Evolutionary conservation across 106 monocot genomes (phyloP), one percentile per base, ranked within the genome.

Genomic region (Dioscorea dumetorum): DNA sequence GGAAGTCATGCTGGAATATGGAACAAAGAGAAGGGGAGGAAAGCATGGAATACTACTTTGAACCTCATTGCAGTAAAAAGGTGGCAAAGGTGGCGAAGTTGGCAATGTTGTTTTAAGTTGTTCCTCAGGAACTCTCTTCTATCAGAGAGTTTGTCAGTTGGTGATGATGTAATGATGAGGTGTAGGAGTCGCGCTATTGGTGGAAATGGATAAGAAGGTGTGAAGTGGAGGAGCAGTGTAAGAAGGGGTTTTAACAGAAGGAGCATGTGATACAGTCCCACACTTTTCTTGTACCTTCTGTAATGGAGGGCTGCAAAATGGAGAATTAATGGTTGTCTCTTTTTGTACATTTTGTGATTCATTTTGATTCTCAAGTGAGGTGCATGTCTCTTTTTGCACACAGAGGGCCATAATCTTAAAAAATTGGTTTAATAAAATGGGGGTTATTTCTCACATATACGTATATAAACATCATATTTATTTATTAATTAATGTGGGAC

Each of bases 1-100:
- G 21, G 1, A 31, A 62, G 5, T 64, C 63, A 64, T n/a, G 19
- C 70, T 28, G 57, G 72, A 14, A 50, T 62, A 31, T 13, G 53
- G 19, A 62, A 50, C 8, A 24, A 63, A 51, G 48, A 20, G 57
- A 22, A 28, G 8, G n/a, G n/a, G 57, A 19, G 51, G 61, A 12
- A 22, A 8, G 16, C 11, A 10, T 21, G 16, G 33, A 14, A 49
- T 35, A n/a, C 34, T 35, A 10, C 11, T 35, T 41, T 16, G 63
- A 63, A 63, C n/a, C 20, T 4, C 11, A 63, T 35, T 63, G 18
- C n/a, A 20, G 63, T 63, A 11, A 59, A 59, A n/a, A n/a, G n/a
- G n/a, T n/a, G n/a, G n/a, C n/a, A n/a, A n/a, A 22, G 6, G 21
- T 22, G 20, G 22, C 59, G 23, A 59, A 59, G 21, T 20, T 22